phyloP scores from a whole-genome alignment of 352 stramenopile species.

The Phytophthora pseudosyringae region DNA sequence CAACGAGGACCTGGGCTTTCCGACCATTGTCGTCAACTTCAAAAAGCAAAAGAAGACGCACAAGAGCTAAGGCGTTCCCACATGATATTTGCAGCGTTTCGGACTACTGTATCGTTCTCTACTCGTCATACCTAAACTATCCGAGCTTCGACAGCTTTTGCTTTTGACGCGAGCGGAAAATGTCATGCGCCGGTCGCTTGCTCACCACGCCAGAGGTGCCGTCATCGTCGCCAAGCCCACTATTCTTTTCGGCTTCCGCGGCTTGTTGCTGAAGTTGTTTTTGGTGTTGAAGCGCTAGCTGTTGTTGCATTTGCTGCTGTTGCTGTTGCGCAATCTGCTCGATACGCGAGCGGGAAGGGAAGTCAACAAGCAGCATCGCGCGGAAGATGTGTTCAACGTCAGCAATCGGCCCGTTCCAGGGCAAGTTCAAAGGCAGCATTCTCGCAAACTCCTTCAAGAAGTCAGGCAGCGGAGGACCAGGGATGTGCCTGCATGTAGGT shows the following conservation, averaged over 20 bases:
- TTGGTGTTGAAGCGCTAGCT: conserved; percentile 59
- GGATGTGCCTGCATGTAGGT: conserved; percentile 52
- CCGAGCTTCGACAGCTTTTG: conserved; percentile 85
- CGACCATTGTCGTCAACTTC: conserved; percentile 45
- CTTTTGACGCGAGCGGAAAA: conserved; percentile 87
- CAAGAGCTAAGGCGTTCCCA: conserved; percentile 21
- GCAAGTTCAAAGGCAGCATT: conserved; percentile 79
- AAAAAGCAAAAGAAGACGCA: conserved; percentile 56
- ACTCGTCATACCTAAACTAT: conserved; percentile 33
- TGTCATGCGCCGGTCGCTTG: conserved; percentile 86
- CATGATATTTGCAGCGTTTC: conserved; percentile 17
- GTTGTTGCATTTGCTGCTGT: conserved; percentile 69
- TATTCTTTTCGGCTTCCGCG: conserved; percentile 50
- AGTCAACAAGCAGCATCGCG: conserved; percentile 84
- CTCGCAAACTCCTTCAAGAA: conserved; percentile 87
- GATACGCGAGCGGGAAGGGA: conserved; percentile 72
- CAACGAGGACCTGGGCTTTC: conserved; percentile 46
- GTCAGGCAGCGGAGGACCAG: conserved; percentile 78
- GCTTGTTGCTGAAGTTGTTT: conserved; percentile 63
- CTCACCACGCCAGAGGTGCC: conserved; percentile 62
- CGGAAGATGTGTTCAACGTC: conserved; percentile 89
- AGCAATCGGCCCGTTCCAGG: conserved; percentile 89
- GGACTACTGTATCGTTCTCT: conserved; percentile 13
- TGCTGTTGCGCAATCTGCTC: conserved; percentile 75
- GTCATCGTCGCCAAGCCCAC: conserved; percentile 51